Conservation (phyloP, 2,329 filamentous ascomycete genomes). For the Tolypocladium amazonense region DNA sequence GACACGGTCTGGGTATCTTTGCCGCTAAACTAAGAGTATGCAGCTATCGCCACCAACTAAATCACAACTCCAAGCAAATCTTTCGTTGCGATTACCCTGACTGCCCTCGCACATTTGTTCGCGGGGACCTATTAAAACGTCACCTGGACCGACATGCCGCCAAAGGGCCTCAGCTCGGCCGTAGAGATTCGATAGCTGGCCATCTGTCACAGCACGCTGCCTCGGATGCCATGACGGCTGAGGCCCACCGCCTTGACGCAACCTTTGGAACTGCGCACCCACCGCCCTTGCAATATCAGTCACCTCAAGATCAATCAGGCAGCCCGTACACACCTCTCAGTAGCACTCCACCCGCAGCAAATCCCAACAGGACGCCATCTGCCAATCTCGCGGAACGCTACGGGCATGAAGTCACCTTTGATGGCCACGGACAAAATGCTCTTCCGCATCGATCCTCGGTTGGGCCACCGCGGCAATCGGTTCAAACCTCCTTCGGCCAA, state of each 20-base stretch:
- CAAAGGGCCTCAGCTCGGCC: constrained; percentile 65
- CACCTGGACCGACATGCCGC: constrained; percentile 74
- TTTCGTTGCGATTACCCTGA: constrained; percentile 89
- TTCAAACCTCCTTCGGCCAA: constrained; percentile 35
- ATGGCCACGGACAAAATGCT: constrained; percentile 21
- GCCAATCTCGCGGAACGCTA: constrained; percentile 1
- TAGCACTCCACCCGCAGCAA: constrained; percentile 28
- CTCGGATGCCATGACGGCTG: background rate
- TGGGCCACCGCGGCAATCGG: constrained; percentile 28
- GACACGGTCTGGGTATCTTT: background rate
- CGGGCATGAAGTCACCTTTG: constrained; percentile 1
- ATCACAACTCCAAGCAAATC: constrained; percentile 92
- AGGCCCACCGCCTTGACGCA: background rate
- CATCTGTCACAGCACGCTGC: constrained; percentile 28
- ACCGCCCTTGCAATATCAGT: constrained; percentile 32
- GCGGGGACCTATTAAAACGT: constrained; percentile 82
- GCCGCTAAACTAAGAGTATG: constrained; percentile 1
- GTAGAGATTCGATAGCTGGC: constrained; percentile 47
- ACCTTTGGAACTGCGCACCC: constrained; percentile 17
- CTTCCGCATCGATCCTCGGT: constrained; percentile 11
- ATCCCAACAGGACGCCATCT: constrained; percentile 8
- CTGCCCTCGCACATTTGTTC: constrained; percentile 82
- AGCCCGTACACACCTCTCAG: constrained; percentile 37
- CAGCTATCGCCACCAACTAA: constrained; percentile 82
- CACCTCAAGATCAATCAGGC: constrained; percentile 30